phyloP scores from a whole-genome alignment of 2,329 filamentous ascomycete genomes.

The Epichloe sylvatica region DNA sequence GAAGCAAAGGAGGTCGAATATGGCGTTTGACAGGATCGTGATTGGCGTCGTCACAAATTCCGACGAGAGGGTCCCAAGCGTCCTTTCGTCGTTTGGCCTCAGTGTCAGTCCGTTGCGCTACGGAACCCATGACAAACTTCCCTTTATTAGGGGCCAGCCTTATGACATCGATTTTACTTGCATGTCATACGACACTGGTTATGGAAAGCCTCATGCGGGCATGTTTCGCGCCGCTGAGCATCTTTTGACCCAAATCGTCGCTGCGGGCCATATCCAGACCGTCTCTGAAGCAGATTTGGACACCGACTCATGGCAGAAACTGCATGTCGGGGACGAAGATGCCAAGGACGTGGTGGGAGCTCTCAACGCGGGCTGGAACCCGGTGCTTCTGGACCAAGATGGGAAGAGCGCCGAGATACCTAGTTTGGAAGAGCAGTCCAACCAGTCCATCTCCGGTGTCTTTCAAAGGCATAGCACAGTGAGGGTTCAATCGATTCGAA shows the following conservation, averaged over 20 bases:
- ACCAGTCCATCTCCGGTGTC: constrained; percentile 4
- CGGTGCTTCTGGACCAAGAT: constrained; percentile 11
- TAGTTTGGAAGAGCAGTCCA: constrained; percentile 5
- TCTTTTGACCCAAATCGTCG: constrained; percentile 23
- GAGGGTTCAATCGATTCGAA: constrained; percentile 9
- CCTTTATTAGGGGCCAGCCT: not conserved
- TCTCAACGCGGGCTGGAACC: constrained; percentile 12
- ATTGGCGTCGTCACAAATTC: constrained; percentile 50
- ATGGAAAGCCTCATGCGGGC: constrained; percentile 40
- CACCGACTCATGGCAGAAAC: constrained; percentile 20
- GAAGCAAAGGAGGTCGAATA: constrained; percentile 10
- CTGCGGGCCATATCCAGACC: constrained; percentile 3
- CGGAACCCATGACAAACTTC: constrained; percentile 5
- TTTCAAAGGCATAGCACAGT: constrained; percentile 6
- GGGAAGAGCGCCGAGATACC: constrained; percentile 2
- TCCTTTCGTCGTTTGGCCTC: constrained; percentile 41
- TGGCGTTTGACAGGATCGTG: constrained; percentile 24
- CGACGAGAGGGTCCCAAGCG: constrained; percentile 41
- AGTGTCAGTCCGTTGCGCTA: constrained; percentile 26
- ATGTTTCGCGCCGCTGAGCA: constrained; percentile 43
- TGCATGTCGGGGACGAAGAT: constrained; percentile 42
- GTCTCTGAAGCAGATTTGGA: constrained; percentile 8
- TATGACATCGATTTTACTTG: constrained; percentile 30
- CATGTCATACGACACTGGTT: constrained; percentile 49
- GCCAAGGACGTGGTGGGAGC: constrained; percentile 37